Base-by-base conservation (phyloP, 257 asterid genomes). In the Gentiana macrophylla region DNA sequence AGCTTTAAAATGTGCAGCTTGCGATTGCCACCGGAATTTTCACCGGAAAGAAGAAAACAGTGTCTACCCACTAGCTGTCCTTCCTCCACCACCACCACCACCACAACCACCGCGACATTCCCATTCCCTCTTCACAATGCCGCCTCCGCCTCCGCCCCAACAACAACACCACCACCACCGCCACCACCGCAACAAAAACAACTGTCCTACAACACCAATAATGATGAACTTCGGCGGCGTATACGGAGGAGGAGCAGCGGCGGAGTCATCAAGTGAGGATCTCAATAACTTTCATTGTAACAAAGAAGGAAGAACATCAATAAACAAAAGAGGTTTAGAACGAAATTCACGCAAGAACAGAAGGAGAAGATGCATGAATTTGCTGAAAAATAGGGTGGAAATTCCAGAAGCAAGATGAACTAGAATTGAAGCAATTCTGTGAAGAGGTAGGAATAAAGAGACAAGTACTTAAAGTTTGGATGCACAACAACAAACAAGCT, bases 1-100 rank as follows among this genome's bases (percentile, higher is more conserved):
- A 35, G 57, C 74, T 13, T 38, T 90, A 13, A 67, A 66, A 15
- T 90, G 98, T 67, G 96, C 91, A 45, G 94, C 94, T 53, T 90
- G 98, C 60, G 80, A 77, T 48, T 89, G 97, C 72, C 97, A 89
- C 67, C 91, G 97, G 38, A 89, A 80, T 38, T 90, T 90, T 69
- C 97, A 90, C 67, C 74, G 94, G 53, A 79, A 67, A 62, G 94
- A 77, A 53, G 61, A 34, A 37, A 77, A 74, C 12, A 74, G 74
- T 52, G 73, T 69, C 5, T 10, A 41, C 57, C 60, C 67, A 15
- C 73, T 49, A 45, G 24, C 24, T 24, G 24, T 24, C 43, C 68
- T 2, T 50, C 32, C 32, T 33, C 47, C 49, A 41, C 67, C 13
- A 47, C 62, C 56, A 37, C 36, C 10, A 10, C 55, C 44, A 64